Base-by-base conservation (phyloP, 345 rosid species). In the Litchi chinensis region DNA sequence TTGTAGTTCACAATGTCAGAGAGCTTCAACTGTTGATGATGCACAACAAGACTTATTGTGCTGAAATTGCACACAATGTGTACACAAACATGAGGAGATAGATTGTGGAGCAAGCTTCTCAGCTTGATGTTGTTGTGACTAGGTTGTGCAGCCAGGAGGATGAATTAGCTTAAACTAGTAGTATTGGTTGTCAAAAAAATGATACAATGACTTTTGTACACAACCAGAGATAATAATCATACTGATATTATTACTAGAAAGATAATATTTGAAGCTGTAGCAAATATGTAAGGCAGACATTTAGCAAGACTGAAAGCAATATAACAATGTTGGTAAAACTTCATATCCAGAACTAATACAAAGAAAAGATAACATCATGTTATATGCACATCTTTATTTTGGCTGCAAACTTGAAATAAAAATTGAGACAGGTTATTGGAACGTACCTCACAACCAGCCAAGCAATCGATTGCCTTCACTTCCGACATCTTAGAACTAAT, bases 401-500 rank as follows among this genome's bases (percentile, higher is more conserved):
- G 65, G 41, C 70, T 16, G 46, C 43, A 69, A 65, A 39, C 10
- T 16, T 52, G 41, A 37, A 64, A 21, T 41, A 77, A 59, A 75
- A 32, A 41, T 21, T 11, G 59, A 62, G 54, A 16, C 32, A 57
- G 59, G 67, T 18, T 21, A 43, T 52, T 22, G 22, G 24, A 77
- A 73, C 50, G 11, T 76, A 90, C 98, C 98, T 91, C 92, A 60
- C 95, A 94, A 57, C 77, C 79, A 68, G 93, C 91, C 28, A 94
- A 86, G 78, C 96, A 94, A 84, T 94, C 98, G 39, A 94, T 85
- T 12, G 94, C 95, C 85, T 83, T 90, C 69, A 95, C 95, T 81
- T 82, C 83, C 5, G 92, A 86, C 87, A 88, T 90, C 74, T 83
- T 84, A 48, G 91, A 82, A 75, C 87, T 77, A 12, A 79, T 69